Evolutionary conservation across 1,284 basidiomycete genomes (phyloP).

Genomic region (Bjerkandera adusta): DNA sequence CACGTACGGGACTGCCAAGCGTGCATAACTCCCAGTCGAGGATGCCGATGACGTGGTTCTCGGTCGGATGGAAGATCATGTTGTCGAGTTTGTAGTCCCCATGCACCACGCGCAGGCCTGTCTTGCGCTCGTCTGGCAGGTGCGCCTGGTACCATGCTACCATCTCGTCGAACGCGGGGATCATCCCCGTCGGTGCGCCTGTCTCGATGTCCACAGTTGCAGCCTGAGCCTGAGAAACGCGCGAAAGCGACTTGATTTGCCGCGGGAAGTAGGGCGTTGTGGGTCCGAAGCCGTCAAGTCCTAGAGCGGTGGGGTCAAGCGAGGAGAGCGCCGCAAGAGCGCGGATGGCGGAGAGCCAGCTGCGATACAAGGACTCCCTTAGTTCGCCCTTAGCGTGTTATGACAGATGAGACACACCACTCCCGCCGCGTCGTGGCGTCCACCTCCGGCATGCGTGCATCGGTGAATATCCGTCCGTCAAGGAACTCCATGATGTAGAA

Average conservation of each 20-base stretch:
- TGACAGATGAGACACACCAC: conserved; percentile 50
- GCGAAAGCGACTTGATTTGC: conserved; percentile 83
- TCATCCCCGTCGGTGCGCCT: conserved; percentile 55
- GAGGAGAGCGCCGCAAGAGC: conserved; percentile 77
- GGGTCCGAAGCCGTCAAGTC: conserved; percentile 80
- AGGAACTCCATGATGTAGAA: conserved; percentile 98
- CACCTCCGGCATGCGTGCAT: conserved; percentile 75
- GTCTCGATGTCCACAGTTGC: conserved; percentile 75
- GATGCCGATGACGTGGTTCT: conserved; percentile 91
- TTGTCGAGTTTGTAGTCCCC: conserved; percentile 99
- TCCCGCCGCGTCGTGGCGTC: conserved; percentile 59
- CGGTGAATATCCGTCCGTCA: conserved; percentile 90
- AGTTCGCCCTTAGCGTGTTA: background rate
- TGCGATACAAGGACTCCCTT: conserved; percentile 30
- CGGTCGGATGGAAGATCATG: conserved; percentile 89
- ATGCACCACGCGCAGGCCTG: conserved; percentile 81
- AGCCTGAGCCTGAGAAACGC: conserved; percentile 79
- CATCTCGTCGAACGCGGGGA: conserved; percentile 74
- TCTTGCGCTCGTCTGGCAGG: conserved; percentile 73
- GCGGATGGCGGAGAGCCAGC: conserved; percentile 76
- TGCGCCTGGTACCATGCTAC: conserved; percentile 74
- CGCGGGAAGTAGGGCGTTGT: conserved; percentile 84
- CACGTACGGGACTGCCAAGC: conserved; percentile 72
- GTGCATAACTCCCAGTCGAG: conserved; percentile 98
- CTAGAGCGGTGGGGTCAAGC: conserved; percentile 66